These are phyloP conservation scores for Houttuynia cordata DNA, from an alignment of 164 flowering plant species.

Conservation along the genomic window DNA sequence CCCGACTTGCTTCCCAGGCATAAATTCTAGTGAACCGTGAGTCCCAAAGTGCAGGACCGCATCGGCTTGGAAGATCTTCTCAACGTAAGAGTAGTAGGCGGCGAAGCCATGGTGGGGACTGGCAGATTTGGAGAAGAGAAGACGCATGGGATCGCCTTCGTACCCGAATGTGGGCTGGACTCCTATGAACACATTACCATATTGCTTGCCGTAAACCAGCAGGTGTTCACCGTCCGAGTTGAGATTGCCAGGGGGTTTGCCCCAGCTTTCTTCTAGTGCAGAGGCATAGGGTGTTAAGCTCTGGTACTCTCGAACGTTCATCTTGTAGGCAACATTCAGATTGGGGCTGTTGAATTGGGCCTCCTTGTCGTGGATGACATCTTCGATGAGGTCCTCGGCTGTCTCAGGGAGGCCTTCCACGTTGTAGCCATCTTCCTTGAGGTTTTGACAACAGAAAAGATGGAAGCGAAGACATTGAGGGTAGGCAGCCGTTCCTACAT, in stretches of 20 bases:
- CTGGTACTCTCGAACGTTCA: conserved; percentile 85
- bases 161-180: conserved; percentile 99
- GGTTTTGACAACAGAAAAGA: conserved; percentile 75
- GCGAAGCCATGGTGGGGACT: conserved; percentile 99
- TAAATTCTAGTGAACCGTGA: conserved; percentile 96
- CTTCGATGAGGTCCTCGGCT: conserved; percentile 75
- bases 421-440: conserved; percentile 70
- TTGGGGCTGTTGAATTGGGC: conserved; percentile 98
- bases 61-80: conserved; percentile 91
- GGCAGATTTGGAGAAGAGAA: conserved; percentile 95
- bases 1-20: conserved; percentile 99
- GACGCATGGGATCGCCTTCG: conserved; percentile 98
- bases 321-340: conserved; percentile 90
- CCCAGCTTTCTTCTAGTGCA: conserved; percentile 97
- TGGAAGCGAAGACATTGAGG: conserved; percentile 92
- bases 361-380: conserved; percentile 87
- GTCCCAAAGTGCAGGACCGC: conserved; percentile 98
- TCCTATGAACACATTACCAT: conserved; percentile 90
- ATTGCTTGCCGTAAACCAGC: conserved; percentile 89
- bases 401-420: conserved; percentile 89
- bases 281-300: conserved; percentile 70
- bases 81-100: conserved; percentile 90
- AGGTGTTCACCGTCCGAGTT: conserved; percentile 96
- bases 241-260: conserved; percentile 95
- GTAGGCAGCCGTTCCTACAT: conserved; percentile 98